Evolutionary conservation across 371 early-diverging fungal genomes (phyloP).

Genomic region (Mortierella sp.): DNA sequence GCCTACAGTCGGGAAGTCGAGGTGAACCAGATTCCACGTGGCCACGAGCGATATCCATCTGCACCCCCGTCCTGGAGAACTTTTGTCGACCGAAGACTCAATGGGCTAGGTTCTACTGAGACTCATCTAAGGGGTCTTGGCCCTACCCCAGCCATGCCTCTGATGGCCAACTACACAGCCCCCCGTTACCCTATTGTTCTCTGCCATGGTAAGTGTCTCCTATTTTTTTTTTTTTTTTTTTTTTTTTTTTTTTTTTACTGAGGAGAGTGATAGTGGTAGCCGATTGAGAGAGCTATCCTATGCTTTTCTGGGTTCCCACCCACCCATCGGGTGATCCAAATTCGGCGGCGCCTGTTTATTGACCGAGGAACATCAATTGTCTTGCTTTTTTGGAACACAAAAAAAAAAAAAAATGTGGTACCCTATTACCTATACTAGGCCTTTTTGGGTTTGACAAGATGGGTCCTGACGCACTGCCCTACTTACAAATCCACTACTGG

Average conservation of each 20-base stretch:
- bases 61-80: conserved; percentile 43
- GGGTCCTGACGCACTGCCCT: conserved; percentile 80
- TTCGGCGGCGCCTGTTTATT: background rate
- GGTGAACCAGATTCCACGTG: conserved; percentile 8
- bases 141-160: conserved; percentile 55
- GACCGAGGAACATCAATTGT: background rate
- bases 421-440: conserved; percentile 46
- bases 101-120: background rate
- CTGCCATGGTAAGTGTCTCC: conserved; percentile 77
- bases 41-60: conserved; percentile 39
- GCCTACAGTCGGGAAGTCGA: conserved; percentile 20
- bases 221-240: background rate
- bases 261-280: too few relatives aligned
- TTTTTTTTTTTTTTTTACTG: background rate
- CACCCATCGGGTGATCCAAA: background rate
- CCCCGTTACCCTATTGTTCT: conserved; percentile 87
- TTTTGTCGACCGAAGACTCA: conserved; percentile 30
- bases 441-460: conserved; percentile 90
- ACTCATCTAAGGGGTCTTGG: background rate
- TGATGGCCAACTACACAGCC: conserved; percentile 73
- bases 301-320: background rate
- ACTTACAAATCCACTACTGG: conserved; percentile 91
- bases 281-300: too few relatives aligned
- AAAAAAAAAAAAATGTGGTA: background rate
- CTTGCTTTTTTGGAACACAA: background rate